Base-by-base conservation (phyloP, 139 green algal species). In the Protoeuglena noctilucae region DNA sequence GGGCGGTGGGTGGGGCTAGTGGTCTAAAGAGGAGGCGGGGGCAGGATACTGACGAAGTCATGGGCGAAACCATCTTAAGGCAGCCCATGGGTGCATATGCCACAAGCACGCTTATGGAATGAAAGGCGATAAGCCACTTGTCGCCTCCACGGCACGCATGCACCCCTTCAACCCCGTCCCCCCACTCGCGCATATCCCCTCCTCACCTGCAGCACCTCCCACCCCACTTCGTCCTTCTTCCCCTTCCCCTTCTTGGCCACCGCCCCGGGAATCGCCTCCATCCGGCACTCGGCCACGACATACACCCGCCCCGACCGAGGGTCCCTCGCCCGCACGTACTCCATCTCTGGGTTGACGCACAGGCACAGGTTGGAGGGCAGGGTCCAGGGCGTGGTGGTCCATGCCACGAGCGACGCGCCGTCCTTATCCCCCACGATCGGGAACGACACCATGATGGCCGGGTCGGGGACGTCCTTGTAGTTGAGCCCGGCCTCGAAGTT, bases 401-500 rank as follows among this genome's bases (percentile, higher is more conserved):
- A 99, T 2, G 93, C 93, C 5, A 96, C 72, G 40, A 98, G 51
- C 9, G 63, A 40, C 0, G 86, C 85, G 30, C 68, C 70, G 41
- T 95, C 76, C 2, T 65, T 12, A 57, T 90, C 83, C 27, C 64
- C 69, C 5, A 78, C 64, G 1, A 95, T 47, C 1, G 80, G 77
- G 63, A 95, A 95, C 24, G 67, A 67, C 28, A 86, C 75, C 67
- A 82, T 77, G 30, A 89, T 65, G 17, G 80, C 78, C 17, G 79
- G 81, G 60, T 88, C 70, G 14, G 61, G 70, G 25, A 84, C 68
- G 56, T 85, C 82, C 73, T 98, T 97, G 81, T 99, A 99, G 74
- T 96, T 97, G 57, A 92, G 81, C 1, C 86, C 87, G 1, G 89
- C 88, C 74, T 99, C 92, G 67, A 98, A 98, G 71, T 99, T 99